Evolutionary conservation across 257 asterid species (phyloP).

Genomic region (Nicotiana obtusifolia): DNA sequence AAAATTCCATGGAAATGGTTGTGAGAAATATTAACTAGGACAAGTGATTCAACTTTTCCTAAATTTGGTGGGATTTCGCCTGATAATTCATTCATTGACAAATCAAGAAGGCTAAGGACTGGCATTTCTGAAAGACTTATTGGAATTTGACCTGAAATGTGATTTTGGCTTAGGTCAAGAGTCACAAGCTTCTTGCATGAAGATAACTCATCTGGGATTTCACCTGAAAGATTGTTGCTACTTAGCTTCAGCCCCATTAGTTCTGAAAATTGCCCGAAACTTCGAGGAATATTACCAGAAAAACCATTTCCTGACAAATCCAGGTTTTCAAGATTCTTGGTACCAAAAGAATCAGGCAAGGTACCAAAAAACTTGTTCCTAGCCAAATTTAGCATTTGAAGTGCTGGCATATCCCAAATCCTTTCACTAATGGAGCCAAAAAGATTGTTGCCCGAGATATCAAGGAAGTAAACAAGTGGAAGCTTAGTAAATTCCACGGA

Average conservation of each 20-base stretch:
- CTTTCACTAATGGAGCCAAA: slow-evolving; percentile 40
- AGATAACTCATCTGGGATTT: slow-evolving; percentile 53
- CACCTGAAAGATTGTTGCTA: slow-evolving; percentile 49
- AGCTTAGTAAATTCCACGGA: slow-evolving; percentile 41
- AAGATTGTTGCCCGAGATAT: slow-evolving; percentile 51
- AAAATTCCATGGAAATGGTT: slow-evolving; percentile 60
- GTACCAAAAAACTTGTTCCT: slow-evolving; percentile 42
- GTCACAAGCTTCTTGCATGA: slow-evolving; percentile 62
- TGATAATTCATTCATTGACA: slow-evolving; percentile 49
- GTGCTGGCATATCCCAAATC: slow-evolving; percentile 68
- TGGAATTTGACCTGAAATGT: slow-evolving; percentile 52
- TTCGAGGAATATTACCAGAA: slow-evolving; percentile 47
- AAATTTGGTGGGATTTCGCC: slow-evolving; percentile 55
- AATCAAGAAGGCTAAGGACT: slow-evolving; percentile 74
- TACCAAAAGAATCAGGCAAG: slow-evolving; percentile 53
- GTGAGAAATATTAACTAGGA: slow-evolving; percentile 59
- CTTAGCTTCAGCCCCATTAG: slow-evolving; percentile 46
- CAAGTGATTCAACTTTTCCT: slow-evolving; percentile 64
- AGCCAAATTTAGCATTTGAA: slow-evolving; percentile 72
- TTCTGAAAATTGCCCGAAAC: slow-evolving; percentile 40
- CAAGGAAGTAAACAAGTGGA: slow-evolving; percentile 66
- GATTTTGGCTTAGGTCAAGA: slow-evolving; percentile 62
- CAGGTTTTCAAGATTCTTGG: slow-evolving; percentile 51
- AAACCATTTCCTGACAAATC: slow-evolving; percentile 58
- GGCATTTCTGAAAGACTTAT: slow-evolving; percentile 51